A percentile compares a stretch with the other conserved stretches of the same genome.
phyloP scores from a whole-genome alignment of 192 early-diverging fungal genomes.

The Chytriomyces sp. region DNA sequence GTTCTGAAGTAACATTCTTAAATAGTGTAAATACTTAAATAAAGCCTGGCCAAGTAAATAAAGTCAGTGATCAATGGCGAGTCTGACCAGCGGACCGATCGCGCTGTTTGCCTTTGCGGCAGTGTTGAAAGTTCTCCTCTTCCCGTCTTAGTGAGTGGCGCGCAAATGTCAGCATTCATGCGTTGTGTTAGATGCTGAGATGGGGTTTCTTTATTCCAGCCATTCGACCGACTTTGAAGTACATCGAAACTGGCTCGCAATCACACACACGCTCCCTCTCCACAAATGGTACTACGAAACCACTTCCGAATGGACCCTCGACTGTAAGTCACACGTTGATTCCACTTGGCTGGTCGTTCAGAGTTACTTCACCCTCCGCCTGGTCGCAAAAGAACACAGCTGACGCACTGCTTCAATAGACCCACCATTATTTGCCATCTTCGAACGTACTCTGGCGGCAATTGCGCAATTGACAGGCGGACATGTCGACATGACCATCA shows the following conservation, averaged over 20 bases:
- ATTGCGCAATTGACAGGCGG: too few species aligned
- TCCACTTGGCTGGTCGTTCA: conserved; percentile 5
- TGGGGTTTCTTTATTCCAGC: conserved; percentile 21
- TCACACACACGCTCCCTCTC: conserved; percentile 84
- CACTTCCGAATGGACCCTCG: conserved; percentile 25
- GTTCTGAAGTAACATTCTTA: too few species aligned
- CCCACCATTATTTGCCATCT: conserved; percentile 99
- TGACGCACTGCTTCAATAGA: conserved; percentile 67
- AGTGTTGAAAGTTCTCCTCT: background rate
- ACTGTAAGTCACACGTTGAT: conserved; percentile 2
- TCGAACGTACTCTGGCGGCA: conserved; percentile 76
- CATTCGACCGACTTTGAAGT: conserved; percentile 98
- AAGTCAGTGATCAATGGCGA: too few species aligned
- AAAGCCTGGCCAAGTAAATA: too few species aligned
- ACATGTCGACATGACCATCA: too few species aligned
- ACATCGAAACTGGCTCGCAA: conserved; percentile 96
- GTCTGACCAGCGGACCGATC: too few species aligned
- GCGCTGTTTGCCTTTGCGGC: too few species aligned
- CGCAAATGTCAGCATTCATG: background rate
- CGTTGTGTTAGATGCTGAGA: background rate
- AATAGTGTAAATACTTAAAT: too few species aligned
- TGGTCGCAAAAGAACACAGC: conserved; percentile 62
- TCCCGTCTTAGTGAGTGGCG: conserved; percentile 4
- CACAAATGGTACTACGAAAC: conserved; percentile 86
- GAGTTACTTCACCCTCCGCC: background rate